Base-by-base conservation (phyloP, 1,139 yeast species). In the Protomyces inouyei region DNA sequence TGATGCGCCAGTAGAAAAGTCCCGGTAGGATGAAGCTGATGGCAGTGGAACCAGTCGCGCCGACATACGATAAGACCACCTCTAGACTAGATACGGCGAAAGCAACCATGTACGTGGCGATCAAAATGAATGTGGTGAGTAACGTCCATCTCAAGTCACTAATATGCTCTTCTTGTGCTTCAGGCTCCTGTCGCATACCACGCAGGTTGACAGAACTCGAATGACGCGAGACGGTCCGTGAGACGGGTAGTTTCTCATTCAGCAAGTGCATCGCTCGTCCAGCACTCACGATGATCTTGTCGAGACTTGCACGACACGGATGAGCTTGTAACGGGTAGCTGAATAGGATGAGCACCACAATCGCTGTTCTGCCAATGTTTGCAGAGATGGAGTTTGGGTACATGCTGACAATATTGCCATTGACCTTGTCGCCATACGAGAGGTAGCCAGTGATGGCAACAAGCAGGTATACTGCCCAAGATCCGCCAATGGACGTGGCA, bases 21-120 rank as follows among this genome's bases (percentile, higher is more conserved):
- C 98, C 98, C 0, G 98, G 98, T 65, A 92, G 80, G 61, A 92
- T 91, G 74, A 92, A 92, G 16, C 97, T 88, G 66, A 92, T 92
- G 14, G 96, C 86, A 0, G 97, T 91, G 1, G 96, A 89, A 0
- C 98, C 98, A 0, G 97, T 92, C 2, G 96, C 87, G 1, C 98
- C 98, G 4, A 92, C 97, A 75, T 92, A 85, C 3, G 97, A 96
- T 68, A 92, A 79, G 46, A 93, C 95, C 65, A 84, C 85, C 60
- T 91, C 97, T 69, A 92, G 81, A 0, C 96, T 89, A 0, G 82
- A 80, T 5, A 92, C 95, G 0, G 86, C 76, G 46, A 87, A 79
- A 0, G 98, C 96, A n/a, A 89, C 82, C 21, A 84, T 68, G 72
- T 87, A 90, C 36, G 95, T 84, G 32, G 80, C 73, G 0, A 82